phyloP scores from a whole-genome alignment of 139 green algal genomes.

The Volvox africanus region DNA sequence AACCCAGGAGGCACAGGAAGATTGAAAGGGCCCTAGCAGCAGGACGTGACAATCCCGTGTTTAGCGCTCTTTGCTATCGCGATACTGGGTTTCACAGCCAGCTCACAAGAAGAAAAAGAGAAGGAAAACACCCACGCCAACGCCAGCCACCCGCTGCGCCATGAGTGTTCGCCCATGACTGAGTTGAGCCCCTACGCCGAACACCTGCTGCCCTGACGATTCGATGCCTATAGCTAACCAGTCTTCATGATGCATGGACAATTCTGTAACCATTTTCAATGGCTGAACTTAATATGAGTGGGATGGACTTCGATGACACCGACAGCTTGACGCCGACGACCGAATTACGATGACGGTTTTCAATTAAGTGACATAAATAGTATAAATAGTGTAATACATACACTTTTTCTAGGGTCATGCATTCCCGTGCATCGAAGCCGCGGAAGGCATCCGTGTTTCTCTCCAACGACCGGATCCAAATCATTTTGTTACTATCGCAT shows the following conservation, averaged over 20 bases:
- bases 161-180: conserved; percentile 27
- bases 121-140: conserved; percentile 59
- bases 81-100: not conserved
- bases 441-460: too few relatives aligned
- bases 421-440: too few relatives aligned
- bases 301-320: too few relatives aligned
- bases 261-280: not conserved
- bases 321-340: too few relatives aligned
- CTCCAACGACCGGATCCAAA: too few relatives aligned
- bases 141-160: conserved; percentile 39
- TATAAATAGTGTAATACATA: too few relatives aligned
- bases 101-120: conserved; percentile 60
- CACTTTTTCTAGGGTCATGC: too few relatives aligned
- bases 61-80: not conserved
- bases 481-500: too few relatives aligned
- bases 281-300: too few relatives aligned
- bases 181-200: not conserved
- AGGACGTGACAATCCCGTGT: not conserved
- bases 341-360: too few relatives aligned
- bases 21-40: conserved; percentile 47
- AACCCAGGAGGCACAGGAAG: conserved; percentile 51
- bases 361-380: too few relatives aligned
- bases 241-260: not conserved
- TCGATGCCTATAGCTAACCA: not conserved
- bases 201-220: not conserved